These are phyloP conservation scores for Malus hybrid DNA, from an alignment of 331 rosid genomes.

Conservation along the genomic window DNA sequence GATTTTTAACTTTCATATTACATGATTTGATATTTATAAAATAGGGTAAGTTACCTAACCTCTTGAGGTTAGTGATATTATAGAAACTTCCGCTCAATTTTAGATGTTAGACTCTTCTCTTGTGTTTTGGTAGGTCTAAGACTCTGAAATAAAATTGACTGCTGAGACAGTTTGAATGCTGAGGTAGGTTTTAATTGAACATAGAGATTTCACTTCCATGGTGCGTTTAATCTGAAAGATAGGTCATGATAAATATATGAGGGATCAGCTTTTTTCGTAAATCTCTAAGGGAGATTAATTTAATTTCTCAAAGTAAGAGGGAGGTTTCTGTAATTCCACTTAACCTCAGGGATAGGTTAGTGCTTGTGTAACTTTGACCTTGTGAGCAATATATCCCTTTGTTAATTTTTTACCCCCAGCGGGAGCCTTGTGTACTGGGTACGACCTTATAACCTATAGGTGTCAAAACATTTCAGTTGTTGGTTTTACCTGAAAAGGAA, in stretches of 20 bases:
- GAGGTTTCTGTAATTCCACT: background rate
- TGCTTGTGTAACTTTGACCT: background rate
- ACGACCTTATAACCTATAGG: too few relatives aligned
- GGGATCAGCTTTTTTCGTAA: background rate
- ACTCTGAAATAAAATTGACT: background rate
- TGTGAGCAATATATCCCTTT: too few relatives aligned
- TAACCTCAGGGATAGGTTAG: background rate
- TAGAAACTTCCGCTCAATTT: background rate
- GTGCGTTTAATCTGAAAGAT: background rate
- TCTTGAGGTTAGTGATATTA: background rate
- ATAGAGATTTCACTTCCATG: background rate
- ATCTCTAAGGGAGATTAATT: background rate
- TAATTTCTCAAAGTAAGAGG: background rate
- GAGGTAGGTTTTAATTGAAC: background rate
- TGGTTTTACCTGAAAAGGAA: background rate
- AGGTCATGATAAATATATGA: background rate
- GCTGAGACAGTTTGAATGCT: background rate
- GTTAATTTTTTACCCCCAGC: background rate
- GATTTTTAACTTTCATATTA: background rate
- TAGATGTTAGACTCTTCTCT: background rate
- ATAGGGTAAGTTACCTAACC: background rate
- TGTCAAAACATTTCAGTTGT: background rate
- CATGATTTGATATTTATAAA: background rate
- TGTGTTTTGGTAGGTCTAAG: background rate
- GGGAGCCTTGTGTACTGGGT: too few relatives aligned